These are phyloP conservation scores for Quercus agrifolia DNA, from an alignment of 306 rosid species.

Conservation along the genomic window DNA sequence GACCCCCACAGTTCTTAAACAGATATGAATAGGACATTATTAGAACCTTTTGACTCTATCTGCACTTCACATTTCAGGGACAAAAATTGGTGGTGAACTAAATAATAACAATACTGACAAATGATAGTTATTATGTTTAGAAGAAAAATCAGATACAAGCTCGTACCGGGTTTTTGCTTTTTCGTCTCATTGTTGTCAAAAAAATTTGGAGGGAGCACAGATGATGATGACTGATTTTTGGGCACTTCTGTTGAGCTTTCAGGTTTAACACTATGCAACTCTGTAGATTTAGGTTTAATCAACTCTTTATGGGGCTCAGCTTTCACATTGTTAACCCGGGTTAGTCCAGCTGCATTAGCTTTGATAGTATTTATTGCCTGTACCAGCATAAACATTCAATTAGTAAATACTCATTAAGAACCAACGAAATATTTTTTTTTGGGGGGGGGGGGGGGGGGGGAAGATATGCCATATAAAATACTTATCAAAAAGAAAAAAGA, in stretches of 20 bases:
- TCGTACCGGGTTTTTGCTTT: constrained; percentile 49
- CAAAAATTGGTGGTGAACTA: too few relatives aligned
- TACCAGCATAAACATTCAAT: constrained; percentile 18
- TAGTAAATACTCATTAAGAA: constrained; percentile 5
- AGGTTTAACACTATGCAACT: constrained; percentile 26
- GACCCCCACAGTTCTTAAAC: too few relatives aligned
- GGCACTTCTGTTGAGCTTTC: constrained; percentile 29
- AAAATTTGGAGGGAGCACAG: constrained; percentile 76
- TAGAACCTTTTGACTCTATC: background rate
- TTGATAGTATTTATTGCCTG: constrained; percentile 72
- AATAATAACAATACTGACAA: too few relatives aligned
- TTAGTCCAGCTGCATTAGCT: constrained; percentile 59
- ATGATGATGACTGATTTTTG: constrained; percentile 45
- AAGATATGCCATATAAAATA: background rate
- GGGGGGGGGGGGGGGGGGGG: background rate
- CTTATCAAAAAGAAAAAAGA: background rate
- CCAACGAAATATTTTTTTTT: background rate
- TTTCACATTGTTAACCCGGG: constrained; percentile 43
- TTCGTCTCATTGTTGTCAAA: constrained; percentile 51
- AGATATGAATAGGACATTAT: background rate
- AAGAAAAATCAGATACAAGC: background rate
- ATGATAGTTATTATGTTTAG: background rate
- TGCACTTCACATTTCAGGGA: background rate
- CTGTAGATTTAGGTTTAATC: constrained; percentile 33
- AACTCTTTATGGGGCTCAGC: constrained; percentile 31